A percentile compares a stretch with the other conserved stretches of the same genome.
These are phyloP conservation scores for Sphagnum tenellum DNA, from an alignment of 225 moss, liverwort and hornwort species.

Conservation along the genomic window DNA sequence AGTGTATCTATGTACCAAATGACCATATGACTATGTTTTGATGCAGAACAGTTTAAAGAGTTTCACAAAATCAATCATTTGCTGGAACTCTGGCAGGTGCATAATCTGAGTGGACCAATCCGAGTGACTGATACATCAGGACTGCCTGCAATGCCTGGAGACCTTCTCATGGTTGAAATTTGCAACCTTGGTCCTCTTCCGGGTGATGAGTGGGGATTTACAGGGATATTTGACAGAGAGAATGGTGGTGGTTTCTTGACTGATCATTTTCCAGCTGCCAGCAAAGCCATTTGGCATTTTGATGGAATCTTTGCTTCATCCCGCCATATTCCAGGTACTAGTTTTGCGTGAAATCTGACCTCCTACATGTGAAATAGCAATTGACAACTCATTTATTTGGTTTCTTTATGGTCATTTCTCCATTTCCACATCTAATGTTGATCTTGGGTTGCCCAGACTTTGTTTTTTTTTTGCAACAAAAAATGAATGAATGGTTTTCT, in stretches of 20 bases:
- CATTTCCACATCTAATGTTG: too few species aligned
- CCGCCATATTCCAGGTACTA: constrained; percentile 70
- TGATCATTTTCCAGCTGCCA: constrained; percentile 78
- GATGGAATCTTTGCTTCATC: constrained; percentile 77
- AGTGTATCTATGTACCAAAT: too few species aligned
- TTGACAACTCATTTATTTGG: neutral
- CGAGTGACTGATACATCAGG: constrained; percentile 53
- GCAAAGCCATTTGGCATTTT: constrained; percentile 88
- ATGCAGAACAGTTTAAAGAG: too few species aligned
- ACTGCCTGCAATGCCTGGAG: constrained; percentile 50
- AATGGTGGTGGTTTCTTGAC: constrained; percentile 91
- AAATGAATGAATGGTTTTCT: too few species aligned
- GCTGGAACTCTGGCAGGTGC: constrained; percentile 32
- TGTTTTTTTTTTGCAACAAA: too few species aligned
- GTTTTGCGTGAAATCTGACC: neutral
- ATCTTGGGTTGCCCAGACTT: too few species aligned
- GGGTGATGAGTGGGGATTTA: constrained; percentile 88
- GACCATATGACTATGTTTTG: too few species aligned
- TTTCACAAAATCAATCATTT: too few species aligned
- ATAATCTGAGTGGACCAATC: constrained; percentile 75
- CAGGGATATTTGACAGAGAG: constrained; percentile 72
- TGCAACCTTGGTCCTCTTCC: constrained; percentile 65
- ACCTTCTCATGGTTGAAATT: constrained; percentile 77
- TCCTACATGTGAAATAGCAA: neutral
- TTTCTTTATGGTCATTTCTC: too few species aligned